Base-by-base conservation (phyloP, 106 monocot species). In the Chionographis japonica region DNA sequence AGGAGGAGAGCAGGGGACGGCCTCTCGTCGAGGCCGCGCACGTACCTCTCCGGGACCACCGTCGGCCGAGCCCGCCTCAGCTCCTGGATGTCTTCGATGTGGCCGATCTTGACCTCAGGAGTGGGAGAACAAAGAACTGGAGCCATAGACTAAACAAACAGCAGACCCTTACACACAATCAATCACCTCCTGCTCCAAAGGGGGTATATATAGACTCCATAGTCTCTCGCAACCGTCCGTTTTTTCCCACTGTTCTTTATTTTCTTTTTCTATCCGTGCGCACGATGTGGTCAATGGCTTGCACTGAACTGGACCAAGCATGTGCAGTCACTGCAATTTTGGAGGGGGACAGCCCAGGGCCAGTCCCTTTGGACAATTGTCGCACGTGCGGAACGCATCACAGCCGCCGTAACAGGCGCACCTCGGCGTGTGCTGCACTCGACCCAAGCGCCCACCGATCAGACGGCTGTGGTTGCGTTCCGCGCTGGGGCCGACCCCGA, bases 1-100 rank as follows among this genome's bases (percentile, higher is more conserved):
- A 46, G 6, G 8, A n/a, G 5, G 2, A 52, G n/a, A 42, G 16
- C 4, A 12, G 50, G 20, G 8, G 39, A 46, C 5, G 81, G 81
- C 67, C 80, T 74, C 59, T 90, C 86, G 7, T 75, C 49, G 8
- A 8, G 17, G 35, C 78, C 72, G 3, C 83, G 71, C 12, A 86
- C 65, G 40, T 83, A 90, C 57, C 86, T 57, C 55, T 85, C 86
- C 0, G 89, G 89, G 8, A 90, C 72, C 4, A 20, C 17, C 11
- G 37, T 41, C 10, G 77, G 83, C 6, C 69, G 37, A 41, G 67
- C 15, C 59, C 82, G 69, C 17, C 75, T 60, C n/a, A 89, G 57
- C 79, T 85, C 88, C 69, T 89, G 88, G 50, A 89, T 66, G 53
- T 85, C 85, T 2, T 81, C 77, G 8, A 84, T 37, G 52, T 83